Conservation (phyloP, 1,139 yeast species). For the Lodderomyces oxycetoniae region DNA sequence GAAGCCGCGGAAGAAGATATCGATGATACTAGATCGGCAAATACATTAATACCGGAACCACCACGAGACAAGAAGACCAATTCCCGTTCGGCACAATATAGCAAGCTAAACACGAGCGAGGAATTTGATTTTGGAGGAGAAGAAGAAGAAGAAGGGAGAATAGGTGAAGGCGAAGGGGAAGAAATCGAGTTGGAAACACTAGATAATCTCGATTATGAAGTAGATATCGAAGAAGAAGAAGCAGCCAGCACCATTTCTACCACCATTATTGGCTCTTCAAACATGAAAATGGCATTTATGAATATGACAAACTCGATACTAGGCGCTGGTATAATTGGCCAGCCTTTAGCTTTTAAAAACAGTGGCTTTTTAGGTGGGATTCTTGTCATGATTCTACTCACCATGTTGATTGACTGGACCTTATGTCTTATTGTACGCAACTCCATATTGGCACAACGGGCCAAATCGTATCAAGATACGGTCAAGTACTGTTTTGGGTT, state of each 20-base stretch:
- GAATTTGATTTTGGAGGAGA: too few species aligned
- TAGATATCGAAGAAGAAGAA: slow-evolving; percentile 9
- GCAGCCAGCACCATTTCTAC: slow-evolving; percentile 2
- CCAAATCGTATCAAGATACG: slow-evolving; percentile 80
- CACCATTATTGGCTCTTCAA: slow-evolving; percentile 31
- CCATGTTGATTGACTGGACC: slow-evolving; percentile 86
- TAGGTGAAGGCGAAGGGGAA: slow-evolving; percentile 10
- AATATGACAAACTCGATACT: slow-evolving; percentile 92
- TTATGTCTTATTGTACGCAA: slow-evolving; percentile 72
- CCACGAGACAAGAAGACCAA: too few species aligned
- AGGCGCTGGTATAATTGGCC: slow-evolving; percentile 95
- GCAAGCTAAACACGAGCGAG: too few species aligned
- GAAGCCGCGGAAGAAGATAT: too few species aligned
- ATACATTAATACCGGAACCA: too few species aligned
- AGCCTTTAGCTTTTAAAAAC: slow-evolving; percentile 81
- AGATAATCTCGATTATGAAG: slow-evolving; percentile 20
- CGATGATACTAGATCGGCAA: too few species aligned
- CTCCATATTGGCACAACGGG: slow-evolving; percentile 65
- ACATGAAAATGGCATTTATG: slow-evolving; percentile 86
- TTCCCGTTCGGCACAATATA: too few species aligned
- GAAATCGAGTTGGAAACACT: slow-evolving; percentile 26
- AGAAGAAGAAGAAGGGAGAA: too few species aligned
- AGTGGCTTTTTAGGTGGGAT: slow-evolving; percentile 77
- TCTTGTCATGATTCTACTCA: slow-evolving; percentile 53
- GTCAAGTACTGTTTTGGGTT: slow-evolving; percentile 77